Evolutionary conservation across 257 asterid species (phyloP), one percentile per base, ranked within the genome.

Genomic region (Salvia hispanica): DNA sequence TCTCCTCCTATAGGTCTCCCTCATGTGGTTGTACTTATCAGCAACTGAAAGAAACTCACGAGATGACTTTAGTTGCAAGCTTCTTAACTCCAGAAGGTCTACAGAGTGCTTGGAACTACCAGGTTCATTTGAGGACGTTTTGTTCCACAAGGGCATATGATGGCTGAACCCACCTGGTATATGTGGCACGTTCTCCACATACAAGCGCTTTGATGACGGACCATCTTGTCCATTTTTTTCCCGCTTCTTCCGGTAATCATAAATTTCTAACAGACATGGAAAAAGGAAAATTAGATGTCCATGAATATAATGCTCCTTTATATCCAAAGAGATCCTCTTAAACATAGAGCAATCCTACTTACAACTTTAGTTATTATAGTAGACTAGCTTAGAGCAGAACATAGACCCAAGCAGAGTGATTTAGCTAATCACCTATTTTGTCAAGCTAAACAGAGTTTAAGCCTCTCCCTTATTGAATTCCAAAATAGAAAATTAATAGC

Each of bases 11-110:
- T 83, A 80, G 53, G 96, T 94, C 58, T 80, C 79, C 79, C 82
- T 81, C 99, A 94, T 94, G 76, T 78, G 66, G 72, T 84, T 84
- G 83, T 91, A 91, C 81, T 94, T 94, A 62, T 94, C 98, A 73
- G 89, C 88, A 87, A 84, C 79, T 4, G 96, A 94, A 78, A 80
- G 81, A 67, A 94, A 84, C 81, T 81, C 77, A 58, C 79, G 83
- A 58, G 95, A 72, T 15, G 83, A 82, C 68, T 86, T 83, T 64
- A 84, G 88, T 75, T 81, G 87, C 46, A 78, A 69, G 56, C 64
- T 70, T 74, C 80, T 81, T 76, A 91, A 79, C 74, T 82, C 78
- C 77, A 71, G 90, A 81, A 84, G 87, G 77, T 81, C 84, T 76
- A 74, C 53, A 12, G 82, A 71, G 68, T 76, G 67, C 65, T 78